These are phyloP conservation scores for Calocera cornea DNA, from an alignment of 768 basidiomycete species.

Conservation along the genomic window DNA sequence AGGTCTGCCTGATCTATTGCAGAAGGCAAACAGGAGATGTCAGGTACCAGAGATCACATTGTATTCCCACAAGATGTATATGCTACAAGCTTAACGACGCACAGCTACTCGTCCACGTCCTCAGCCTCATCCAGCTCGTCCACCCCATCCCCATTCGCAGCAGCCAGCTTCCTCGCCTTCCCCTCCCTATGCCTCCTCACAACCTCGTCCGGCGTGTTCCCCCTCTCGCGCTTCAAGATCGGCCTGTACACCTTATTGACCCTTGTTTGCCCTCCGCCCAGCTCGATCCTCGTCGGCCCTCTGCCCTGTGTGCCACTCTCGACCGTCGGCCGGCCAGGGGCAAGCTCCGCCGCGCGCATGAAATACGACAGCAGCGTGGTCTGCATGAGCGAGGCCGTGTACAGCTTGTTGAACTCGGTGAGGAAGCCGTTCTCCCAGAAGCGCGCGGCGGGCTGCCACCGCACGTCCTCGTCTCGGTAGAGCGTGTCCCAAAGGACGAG, in stretches of 20 bases:
- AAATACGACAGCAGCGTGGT: slow-evolving; percentile 54
- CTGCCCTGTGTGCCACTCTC: slow-evolving; percentile 10
- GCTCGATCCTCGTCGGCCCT: slow-evolving; percentile 37
- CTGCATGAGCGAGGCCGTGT: slow-evolving; percentile 50
- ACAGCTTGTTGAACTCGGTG: slow-evolving; percentile 37
- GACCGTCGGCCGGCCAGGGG: slow-evolving; percentile 15
- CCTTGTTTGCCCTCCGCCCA: slow-evolving; percentile 59
- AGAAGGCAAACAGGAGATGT: background rate
- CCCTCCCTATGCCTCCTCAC: slow-evolving; percentile 71
- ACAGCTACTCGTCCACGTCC: background rate
- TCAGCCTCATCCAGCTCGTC: slow-evolving; percentile 3
- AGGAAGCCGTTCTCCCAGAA: slow-evolving; percentile 20
- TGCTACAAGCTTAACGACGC: background rate
- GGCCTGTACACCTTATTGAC: slow-evolving; percentile 51
- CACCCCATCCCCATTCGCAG: background rate
- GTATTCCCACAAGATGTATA: background rate
- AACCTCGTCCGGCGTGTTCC: slow-evolving; percentile 54
- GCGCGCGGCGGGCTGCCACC: slow-evolving; percentile 53
- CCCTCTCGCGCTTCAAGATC: slow-evolving; percentile 49
- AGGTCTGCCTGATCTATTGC: background rate
- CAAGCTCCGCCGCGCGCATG: slow-evolving; percentile 36
- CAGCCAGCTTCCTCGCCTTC: slow-evolving; percentile 8
- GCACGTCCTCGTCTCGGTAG: slow-evolving; percentile 49
- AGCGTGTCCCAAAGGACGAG: slow-evolving; percentile 85
- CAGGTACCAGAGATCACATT: background rate